Conservation (phyloP, 2,329 filamentous ascomycete species). For the Aspergillus arachidicola region DNA sequence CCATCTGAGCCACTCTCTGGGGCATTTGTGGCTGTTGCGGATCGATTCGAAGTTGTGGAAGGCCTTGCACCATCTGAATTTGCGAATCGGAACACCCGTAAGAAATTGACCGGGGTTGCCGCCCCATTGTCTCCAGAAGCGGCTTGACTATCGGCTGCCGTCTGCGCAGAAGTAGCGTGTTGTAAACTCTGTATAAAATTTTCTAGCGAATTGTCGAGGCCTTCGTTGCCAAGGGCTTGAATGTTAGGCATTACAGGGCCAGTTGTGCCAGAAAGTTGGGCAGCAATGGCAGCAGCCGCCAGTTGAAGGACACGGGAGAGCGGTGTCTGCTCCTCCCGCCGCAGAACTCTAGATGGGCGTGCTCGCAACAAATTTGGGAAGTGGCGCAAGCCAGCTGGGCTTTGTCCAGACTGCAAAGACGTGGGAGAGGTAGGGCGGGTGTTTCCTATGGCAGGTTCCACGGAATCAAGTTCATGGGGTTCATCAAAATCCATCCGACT, state of each 20-base stretch:
- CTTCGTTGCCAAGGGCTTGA: slow-evolving; percentile 56
- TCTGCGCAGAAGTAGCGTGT: slow-evolving; percentile 61
- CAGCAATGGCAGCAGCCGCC: slow-evolving; percentile 65
- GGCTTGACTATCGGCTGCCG: slow-evolving; percentile 41
- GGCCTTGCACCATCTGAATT: slow-evolving; percentile 48
- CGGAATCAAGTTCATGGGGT: slow-evolving; percentile 45
- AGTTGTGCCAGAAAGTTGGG: slow-evolving; percentile 64
- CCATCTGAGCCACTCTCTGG: slow-evolving; percentile 31
- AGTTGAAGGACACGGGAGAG: slow-evolving; percentile 64
- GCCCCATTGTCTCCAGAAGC: slow-evolving; percentile 43
- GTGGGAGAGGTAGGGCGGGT: slow-evolving; percentile 31
- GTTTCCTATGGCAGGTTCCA: slow-evolving; percentile 41
- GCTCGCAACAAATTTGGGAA: slow-evolving; percentile 51
- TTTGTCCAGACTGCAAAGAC: slow-evolving; percentile 31
- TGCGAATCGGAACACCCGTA: slow-evolving; percentile 69
- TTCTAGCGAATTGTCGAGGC: slow-evolving; percentile 64
- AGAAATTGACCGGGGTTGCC: slow-evolving; percentile 64
- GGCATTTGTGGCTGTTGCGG: slow-evolving; percentile 29
- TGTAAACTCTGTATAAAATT: slow-evolving; percentile 65
- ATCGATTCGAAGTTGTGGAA: slow-evolving; percentile 24
- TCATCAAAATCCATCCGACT: slow-evolving; percentile 45
- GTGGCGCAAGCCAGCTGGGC: slow-evolving; percentile 38
- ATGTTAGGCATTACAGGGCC: slow-evolving; percentile 59
- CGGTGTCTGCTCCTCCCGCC: slow-evolving; percentile 64
- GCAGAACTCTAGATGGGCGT: slow-evolving; percentile 55